These are phyloP conservation scores for Sugiyamaella paludigena DNA, from an alignment of 1,139 yeast species.

Conservation along the genomic window DNA sequence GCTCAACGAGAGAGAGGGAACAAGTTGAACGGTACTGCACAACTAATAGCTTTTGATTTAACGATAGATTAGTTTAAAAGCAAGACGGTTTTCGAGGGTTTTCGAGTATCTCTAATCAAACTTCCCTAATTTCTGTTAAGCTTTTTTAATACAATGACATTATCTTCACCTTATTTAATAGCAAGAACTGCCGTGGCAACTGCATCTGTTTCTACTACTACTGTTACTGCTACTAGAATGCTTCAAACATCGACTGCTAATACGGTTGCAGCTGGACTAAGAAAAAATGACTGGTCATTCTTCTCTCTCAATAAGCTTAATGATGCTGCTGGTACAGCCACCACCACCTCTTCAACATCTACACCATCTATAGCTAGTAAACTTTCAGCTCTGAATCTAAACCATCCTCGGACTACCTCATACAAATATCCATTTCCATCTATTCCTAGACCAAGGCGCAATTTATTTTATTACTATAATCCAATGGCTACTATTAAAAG, in stretches of 20 bases:
- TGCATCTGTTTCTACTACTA: slow-evolving; percentile 13
- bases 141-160: not conserved
- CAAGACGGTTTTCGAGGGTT: no score
- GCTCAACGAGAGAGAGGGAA: no score
- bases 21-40: no score
- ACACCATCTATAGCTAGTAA: slow-evolving; percentile 3
- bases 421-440: slow-evolving; percentile 50
- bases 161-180: slow-evolving; percentile 7
- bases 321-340: not conserved
- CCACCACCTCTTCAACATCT: slow-evolving; percentile 9
- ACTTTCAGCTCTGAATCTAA: not conserved
- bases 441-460: slow-evolving; percentile 64
- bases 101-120: no score
- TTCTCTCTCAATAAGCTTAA: not conserved
- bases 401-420: slow-evolving; percentile 3
- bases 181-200: slow-evolving; percentile 11
- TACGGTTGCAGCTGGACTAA: not conserved
- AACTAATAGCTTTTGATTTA: no score
- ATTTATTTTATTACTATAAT: slow-evolving; percentile 52
- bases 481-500: slow-evolving; percentile 33
- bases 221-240: slow-evolving; percentile 10
- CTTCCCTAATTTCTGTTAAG: no score
- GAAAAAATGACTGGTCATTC: not conserved
- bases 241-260: slow-evolving; percentile 1
- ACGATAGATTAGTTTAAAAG: no score